Base-by-base conservation (phyloP, 2,329 filamentous ascomycete genomes). In the Sarocladium kiliense region DNA sequence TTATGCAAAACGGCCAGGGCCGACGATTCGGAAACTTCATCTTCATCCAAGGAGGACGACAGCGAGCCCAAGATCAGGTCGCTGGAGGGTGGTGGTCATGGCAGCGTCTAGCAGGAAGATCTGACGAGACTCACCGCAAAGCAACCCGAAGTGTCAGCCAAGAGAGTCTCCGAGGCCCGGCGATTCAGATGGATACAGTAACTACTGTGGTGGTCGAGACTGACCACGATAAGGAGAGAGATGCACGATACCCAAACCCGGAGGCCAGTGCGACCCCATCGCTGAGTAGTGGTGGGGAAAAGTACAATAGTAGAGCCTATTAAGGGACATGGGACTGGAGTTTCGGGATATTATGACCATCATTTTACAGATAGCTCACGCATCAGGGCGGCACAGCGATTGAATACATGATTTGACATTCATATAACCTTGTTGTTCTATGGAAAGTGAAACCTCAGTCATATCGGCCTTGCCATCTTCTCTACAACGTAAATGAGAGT, bases 131-230 rank as follows among this genome's bases (percentile, higher is more conserved):
- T 51, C 7, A 50, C 53, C 9, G 50, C 11, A 53, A 62, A 16
- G 19, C 41, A 19, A 25, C 42, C 49, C 21, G 57, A 25, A 32
- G 53, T 36, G 54, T 56, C 34, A 69, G 27, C 68, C 65, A 66
- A 32, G 66, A 66, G n/a, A 68, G 64, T 14, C 57, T 71, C n/a
- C 60, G 67, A 39, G 68, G 70, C 0, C 65, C 71, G 27, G 68
- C 70, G 7, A 75, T 75, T 16, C 74, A 76, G 59, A 72, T 74
- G 64, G 72, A 77, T 56, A 73, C 71, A 1, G 69, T 75, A 1
- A 76, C 73, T 6, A 71, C 64, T 2, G 71, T 77, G 1, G 69
- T 72, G 3, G 68, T 76, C 1, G 74, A 77, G 58, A 61, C 63
- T 6, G 68, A 69, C 3, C 56, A 66, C n/a, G 54, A 60, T 7